phyloP scores from a whole-genome alignment of 129 eudicot genomes.

The Heracleum sosnowskyi region DNA sequence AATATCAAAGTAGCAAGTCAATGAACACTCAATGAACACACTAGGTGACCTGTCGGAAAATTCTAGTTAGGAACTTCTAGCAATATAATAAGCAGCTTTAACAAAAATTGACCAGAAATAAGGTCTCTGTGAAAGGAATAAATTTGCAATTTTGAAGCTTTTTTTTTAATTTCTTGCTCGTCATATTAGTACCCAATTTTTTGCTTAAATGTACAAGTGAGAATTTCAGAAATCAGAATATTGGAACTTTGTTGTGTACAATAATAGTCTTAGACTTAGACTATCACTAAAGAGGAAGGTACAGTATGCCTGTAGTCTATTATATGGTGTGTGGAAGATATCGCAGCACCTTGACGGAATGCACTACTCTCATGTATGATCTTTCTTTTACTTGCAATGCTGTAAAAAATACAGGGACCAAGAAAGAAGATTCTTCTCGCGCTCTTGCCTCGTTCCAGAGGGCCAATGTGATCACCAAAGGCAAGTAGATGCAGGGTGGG shows the following conservation, averaged over 20 bases:
- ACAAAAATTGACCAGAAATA: not conserved
- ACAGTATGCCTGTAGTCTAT: not conserved
- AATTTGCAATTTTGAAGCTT: not conserved
- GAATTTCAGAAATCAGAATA: not conserved
- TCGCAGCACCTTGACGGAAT: not conserved
- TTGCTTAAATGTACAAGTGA: not conserved
- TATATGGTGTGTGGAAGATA: not conserved
- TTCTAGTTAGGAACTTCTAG: not conserved
- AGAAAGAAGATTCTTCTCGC: slow-evolving; percentile 84
- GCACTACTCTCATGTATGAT: not conserved
- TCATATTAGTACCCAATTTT: not conserved
- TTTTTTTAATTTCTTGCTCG: not conserved
- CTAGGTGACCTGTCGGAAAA: not conserved
- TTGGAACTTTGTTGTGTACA: not conserved
- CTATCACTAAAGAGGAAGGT: not conserved
- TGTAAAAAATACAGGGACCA: slow-evolving; percentile 56
- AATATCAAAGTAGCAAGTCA: not conserved
- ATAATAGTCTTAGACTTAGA: too few species aligned
- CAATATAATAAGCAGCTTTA: not conserved
- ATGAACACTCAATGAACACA: not conserved
- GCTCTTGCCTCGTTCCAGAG: slow-evolving; percentile 51
- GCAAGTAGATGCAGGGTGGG: not conserved
- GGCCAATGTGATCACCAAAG: slow-evolving; percentile 31
- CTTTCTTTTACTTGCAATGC: not conserved
- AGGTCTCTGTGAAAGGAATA: not conserved